Base-by-base conservation (phyloP, 2,329 filamentous ascomycete genomes). In the Trichoderma pleuroti region DNA sequence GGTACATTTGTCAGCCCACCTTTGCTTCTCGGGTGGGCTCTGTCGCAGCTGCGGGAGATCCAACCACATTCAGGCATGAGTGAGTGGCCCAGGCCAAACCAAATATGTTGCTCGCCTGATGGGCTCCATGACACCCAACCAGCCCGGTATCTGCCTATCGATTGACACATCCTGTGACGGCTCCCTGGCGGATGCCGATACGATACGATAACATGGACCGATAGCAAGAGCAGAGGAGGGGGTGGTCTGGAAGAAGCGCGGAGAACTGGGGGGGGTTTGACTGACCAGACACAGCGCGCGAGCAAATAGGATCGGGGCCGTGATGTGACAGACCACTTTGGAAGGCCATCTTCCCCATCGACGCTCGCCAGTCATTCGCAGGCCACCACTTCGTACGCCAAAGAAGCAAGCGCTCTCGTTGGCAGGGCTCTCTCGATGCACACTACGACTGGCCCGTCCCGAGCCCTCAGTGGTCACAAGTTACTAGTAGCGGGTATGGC, bases 81-180 rank as follows among this genome's bases (percentile, higher is more conserved):
- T 52, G 42, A 68, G 34, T 54, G 46, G 57, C 34, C 60, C 46
- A 60, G 69, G 30, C 69, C 57, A 57, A 42, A 62, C 62, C 36
- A 56, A 26, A 30, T 24, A 52, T 59, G 24, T 28, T 34, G 63
- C 56, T 65, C 72, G 72, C 71, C 71, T 72, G 72, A 74, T 72
- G 73, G 67, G 64, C 68, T 72, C 72, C 59, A 56, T 64, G 54
- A 61, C 46, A 57, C 32, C 26, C 66, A 65, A 71, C 32, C 63
- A 62, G 49, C 65, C 66, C 59, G 30, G 59, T 39, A 68, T 64
- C 59, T 63, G 64, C 72, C 73, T 74, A 73, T 75, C 16, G 71
- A 68, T 62, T 67, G 64, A 60, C 46, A 34, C 72, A 72, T 74
- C 74, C 72, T 70, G 74, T 76, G 73, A 76, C 72, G 61, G 49